Percentiles rank a stretch among this genome's conserved stretches.
Evolutionary conservation across 345 rosid genomes (phyloP).

Genomic region (Raphanus sativus): DNA sequence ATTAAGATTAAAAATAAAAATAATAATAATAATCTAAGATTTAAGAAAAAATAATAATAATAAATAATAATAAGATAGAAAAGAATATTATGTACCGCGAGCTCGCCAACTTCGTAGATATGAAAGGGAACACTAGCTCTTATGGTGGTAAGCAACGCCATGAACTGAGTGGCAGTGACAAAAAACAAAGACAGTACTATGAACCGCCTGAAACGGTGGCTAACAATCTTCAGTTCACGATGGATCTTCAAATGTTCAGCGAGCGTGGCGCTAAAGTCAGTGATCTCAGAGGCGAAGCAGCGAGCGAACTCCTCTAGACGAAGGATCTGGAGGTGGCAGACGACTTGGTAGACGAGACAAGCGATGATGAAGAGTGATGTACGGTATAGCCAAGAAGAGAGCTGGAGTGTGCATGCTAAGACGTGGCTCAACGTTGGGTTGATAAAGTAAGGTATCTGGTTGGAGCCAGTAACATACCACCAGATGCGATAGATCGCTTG

Average conservation of each 20-base stretch:
- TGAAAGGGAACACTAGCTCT: slow-evolving; percentile 58
- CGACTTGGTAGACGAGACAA: slow-evolving; percentile 62
- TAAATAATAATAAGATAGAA: too few species aligned
- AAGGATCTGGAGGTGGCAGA: slow-evolving; percentile 71
- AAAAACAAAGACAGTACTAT: slow-evolving; percentile 55
- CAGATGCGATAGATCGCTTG: slow-evolving; percentile 77
- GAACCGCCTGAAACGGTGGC: slow-evolving; percentile 77
- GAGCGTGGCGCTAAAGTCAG: slow-evolving; percentile 60
- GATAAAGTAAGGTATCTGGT: slow-evolving; percentile 56
- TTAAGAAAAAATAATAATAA: too few species aligned
- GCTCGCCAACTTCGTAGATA: slow-evolving; percentile 81
- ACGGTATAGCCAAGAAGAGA: slow-evolving; percentile 80
- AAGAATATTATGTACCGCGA: slow-evolving; percentile 16
- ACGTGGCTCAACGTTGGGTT: slow-evolving; percentile 52
- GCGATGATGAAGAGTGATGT: slow-evolving; percentile 64
- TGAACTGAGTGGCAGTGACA: slow-evolving; percentile 78
- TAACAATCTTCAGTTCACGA: slow-evolving; percentile 67
- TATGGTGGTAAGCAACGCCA: slow-evolving; percentile 55
- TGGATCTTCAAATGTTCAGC: slow-evolving; percentile 64
- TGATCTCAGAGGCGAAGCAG: slow-evolving; percentile 60
- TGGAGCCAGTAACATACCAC: slow-evolving; percentile 74
- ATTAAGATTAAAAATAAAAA: too few species aligned
- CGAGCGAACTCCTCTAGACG: slow-evolving; percentile 71
- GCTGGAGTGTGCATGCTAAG: slow-evolving; percentile 63
- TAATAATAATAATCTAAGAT: too few species aligned